phyloP scores from a whole-genome alignment of 805 yeast genomes.

The Zygoascus flipseniorum region DNA sequence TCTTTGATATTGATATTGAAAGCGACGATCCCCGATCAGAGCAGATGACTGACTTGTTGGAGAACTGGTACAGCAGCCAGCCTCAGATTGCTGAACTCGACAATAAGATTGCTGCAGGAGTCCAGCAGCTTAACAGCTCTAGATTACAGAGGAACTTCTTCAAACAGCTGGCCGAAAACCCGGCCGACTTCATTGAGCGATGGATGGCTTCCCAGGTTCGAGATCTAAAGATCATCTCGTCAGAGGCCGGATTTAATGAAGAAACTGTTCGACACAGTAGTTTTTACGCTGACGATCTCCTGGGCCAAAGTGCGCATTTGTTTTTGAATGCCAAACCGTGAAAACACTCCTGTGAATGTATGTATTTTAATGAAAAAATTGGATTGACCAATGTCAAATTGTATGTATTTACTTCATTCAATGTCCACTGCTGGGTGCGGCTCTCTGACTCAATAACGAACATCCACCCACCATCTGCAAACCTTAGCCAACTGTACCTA shows the following conservation, averaged over 20 bases:
- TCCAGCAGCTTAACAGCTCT: slow-evolving; percentile 43
- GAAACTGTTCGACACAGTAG: slow-evolving; percentile 79
- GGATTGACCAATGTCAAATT: too few relatives aligned
- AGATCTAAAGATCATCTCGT: slow-evolving; percentile 74
- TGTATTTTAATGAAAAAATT: too few relatives aligned
- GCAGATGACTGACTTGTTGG: slow-evolving; percentile 30
- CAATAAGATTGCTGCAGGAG: slow-evolving; percentile 36
- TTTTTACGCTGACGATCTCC: slow-evolving; percentile 70
- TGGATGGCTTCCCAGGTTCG: slow-evolving; percentile 78
- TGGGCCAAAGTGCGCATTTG: slow-evolving; percentile 71
- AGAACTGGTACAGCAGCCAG: slow-evolving; percentile 33
- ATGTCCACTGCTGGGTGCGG: too few relatives aligned
- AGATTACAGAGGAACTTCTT: slow-evolving; percentile 72
- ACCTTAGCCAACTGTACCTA: not conserved
- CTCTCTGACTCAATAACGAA: too few relatives aligned
- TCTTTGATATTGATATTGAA: slow-evolving; percentile 66
- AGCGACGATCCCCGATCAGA: slow-evolving; percentile 32
- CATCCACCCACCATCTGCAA: too few relatives aligned
- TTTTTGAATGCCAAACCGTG: slow-evolving; percentile 34
- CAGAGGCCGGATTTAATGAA: slow-evolving; percentile 86
- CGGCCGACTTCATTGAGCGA: slow-evolving; percentile 61
- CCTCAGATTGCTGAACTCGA: slow-evolving; percentile 36
- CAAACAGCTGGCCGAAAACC: slow-evolving; percentile 62
- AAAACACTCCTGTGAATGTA: not conserved
- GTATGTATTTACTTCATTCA: too few relatives aligned